Base-by-base conservation (phyloP, 2,329 filamentous ascomycete genomes). In the Clarireedia hainanense region DNA sequence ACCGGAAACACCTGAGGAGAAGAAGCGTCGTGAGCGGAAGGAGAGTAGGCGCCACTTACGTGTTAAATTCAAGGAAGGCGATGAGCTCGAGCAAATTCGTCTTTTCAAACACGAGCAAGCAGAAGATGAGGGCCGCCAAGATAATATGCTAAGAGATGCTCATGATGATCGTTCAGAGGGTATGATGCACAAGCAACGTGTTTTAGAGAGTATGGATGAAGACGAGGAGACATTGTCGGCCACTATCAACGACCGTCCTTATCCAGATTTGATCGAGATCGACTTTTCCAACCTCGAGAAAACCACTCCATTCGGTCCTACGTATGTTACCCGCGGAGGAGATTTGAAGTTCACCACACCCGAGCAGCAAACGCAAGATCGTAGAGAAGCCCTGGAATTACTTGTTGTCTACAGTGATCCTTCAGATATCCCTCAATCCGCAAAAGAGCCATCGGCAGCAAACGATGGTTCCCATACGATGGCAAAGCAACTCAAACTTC, bases 141-240 rank as follows among this genome's bases (percentile, higher is more conserved):
- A 78, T 55, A 86, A 83, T 64, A 84, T 89, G 77, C 79, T 85
- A 42, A 81, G 82, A 49, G 86, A 91, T 68, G 85, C 85, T 4
- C 80, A 80, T 30, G 87, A 91, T 67, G 85, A 89, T 64, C 83
- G 83, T 50, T 84, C 83, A 5, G 88, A 89, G 65, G 85, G 88
- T 49, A 83, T 86, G 75, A 83, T 86, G 63, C 72, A 85, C 52
- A 85, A 83, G 64, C 76, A 78, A 60, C 74, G 77, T 47, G 72
- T 76, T 6, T 59, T 60, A 15, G 75, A 75, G 27, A 73, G 76
- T 46, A 79, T 81, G 2, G 79, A 84, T 10, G 73, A 77, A 0
- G 79, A 80, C 24, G 79, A 68, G 39, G 68, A 69, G n/a, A 60
- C 61, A 50, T 60, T 65, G 36, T 57, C 61, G 34, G 56, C 50